Percentiles rank a stretch among this genome's conserved stretches.
These are phyloP conservation scores for Oropetium thomaeum DNA, from an alignment of 176 grass and related monocot species.

Conservation along the genomic window DNA sequence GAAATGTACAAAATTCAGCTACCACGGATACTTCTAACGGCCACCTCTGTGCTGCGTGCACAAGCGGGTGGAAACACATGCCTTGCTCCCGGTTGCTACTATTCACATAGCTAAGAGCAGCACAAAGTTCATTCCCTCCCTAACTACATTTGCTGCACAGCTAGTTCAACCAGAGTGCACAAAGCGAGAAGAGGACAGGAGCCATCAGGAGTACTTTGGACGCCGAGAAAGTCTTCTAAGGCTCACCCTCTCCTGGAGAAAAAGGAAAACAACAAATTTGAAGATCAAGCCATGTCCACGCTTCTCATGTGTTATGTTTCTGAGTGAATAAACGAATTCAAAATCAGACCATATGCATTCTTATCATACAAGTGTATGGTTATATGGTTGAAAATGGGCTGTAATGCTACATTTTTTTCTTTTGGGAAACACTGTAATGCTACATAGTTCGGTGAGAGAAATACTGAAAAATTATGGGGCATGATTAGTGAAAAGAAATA, in stretches of 20 bases:
- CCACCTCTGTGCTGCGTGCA: background rate
- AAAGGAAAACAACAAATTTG: background rate
- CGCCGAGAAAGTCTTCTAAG: conserved; percentile 59
- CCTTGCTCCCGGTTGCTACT: conserved; percentile 18
- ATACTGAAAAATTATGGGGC: background rate
- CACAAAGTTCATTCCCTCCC: conserved; percentile 2
- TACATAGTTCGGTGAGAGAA: background rate
- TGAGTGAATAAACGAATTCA: background rate
- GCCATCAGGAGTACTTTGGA: conserved; percentile 42
- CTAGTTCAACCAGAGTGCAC: conserved; percentile 3
- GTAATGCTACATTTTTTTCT: no score
- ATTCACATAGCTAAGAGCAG: background rate
- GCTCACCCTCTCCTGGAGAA: conserved; percentile 58
- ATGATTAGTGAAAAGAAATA: conserved; percentile 25
- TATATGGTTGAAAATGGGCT: background rate
- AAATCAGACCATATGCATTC: background rate
- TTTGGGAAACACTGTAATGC: no score
- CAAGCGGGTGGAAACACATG: background rate
- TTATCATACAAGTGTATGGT: background rate
- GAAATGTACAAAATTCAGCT: conserved; percentile 18
- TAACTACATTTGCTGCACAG: background rate
- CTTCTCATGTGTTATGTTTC: background rate
- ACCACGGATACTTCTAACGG: background rate
- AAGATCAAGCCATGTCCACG: background rate
- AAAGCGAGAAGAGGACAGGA: background rate